Base-by-base conservation (phyloP, 2,329 filamentous ascomycete species). In the Malbranchea cinnamomea region DNA sequence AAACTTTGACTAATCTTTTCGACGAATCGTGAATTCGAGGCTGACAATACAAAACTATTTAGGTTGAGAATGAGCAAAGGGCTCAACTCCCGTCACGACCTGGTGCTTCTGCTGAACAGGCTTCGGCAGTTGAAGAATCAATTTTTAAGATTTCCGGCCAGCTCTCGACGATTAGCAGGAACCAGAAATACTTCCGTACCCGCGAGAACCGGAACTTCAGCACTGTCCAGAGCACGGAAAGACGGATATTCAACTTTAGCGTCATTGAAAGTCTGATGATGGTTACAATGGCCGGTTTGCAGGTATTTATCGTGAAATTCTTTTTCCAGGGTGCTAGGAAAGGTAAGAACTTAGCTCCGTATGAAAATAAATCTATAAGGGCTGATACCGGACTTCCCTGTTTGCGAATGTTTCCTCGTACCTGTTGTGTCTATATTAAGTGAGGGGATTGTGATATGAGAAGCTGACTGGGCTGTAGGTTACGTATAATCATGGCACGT, bases 161-260 rank as follows among this genome's bases (percentile, higher is more conserved):
- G 52, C 64, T 98, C 29, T 93, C 84, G 9, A 94, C 85, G 38
- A 89, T 98, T 51, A 84, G 81, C 23, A 74, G 89, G 49, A 94
- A 93, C 64, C 89, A 98, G 52, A 98, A 98, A 57, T 98, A 98
- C 66, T 98, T 98, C 74, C 80, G 91, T 39, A 98, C 89, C 2
- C 76, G 89, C 42, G 89, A 98, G 67, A 98, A 98, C 68, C 73
- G 89, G 38, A 98, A 98, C 62, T 95, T 98, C 62, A 91, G 82
- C 62, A 98, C 89, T 6, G 89, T 98, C 46, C 71, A 82, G 55
- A 94, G 85, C 62, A 98, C 89, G 23, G 89, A 98, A 66, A 74
- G 73, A 53, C 71, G 89, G 40, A 98, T 98, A 48, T 84, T 94
- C 63, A 95, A 94, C 61, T 93, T 98, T 57, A 92, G 82, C 53